Conservation (phyloP, 1,284 basidiomycete species). For the Coniophora puteana region DNA sequence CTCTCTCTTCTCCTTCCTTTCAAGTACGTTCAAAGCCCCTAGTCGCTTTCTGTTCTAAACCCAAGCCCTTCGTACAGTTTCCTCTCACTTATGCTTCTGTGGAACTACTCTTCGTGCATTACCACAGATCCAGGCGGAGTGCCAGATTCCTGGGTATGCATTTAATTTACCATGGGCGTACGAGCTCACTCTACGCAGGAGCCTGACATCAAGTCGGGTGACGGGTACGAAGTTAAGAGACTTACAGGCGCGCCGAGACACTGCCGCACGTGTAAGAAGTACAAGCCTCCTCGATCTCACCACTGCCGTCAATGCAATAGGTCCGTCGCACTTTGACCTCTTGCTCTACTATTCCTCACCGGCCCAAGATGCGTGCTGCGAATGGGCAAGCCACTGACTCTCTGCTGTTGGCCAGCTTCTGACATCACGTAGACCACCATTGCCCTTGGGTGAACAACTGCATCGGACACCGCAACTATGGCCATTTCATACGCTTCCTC, state of each 20-base stretch:
- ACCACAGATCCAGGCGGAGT: slow-evolving; percentile 82
- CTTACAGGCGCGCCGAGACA: slow-evolving; percentile 76
- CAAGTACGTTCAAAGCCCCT: slow-evolving; percentile 67
- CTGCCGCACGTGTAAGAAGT: slow-evolving; percentile 75
- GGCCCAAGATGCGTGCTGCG: slow-evolving; percentile 66
- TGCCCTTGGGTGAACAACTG: slow-evolving; percentile 92
- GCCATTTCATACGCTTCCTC: slow-evolving; percentile 90
- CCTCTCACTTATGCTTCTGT: slow-evolving; percentile 74
- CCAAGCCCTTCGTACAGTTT: slow-evolving; percentile 41
- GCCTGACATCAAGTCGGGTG: slow-evolving; percentile 64
- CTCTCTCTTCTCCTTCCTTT: slow-evolving; percentile 77
- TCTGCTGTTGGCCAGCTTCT: slow-evolving; percentile 1
- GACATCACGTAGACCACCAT: slow-evolving; percentile 69
- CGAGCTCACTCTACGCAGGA: slow-evolving; percentile 40
- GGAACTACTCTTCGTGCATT: slow-evolving; percentile 86
- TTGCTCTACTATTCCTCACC: neutral
- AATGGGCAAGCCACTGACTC: slow-evolving; percentile 55
- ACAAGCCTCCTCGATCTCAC: slow-evolving; percentile 79
- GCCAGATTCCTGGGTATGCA: slow-evolving; percentile 74
- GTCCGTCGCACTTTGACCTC: slow-evolving; percentile 35
- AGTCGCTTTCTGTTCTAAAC: slow-evolving; percentile 1
- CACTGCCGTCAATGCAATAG: slow-evolving; percentile 86
- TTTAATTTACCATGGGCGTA: slow-evolving; percentile 4
- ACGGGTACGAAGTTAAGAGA: slow-evolving; percentile 86
- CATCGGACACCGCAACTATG: slow-evolving; percentile 87